Evolutionary conservation across 2,329 filamentous ascomycete species (phyloP).

Genomic region (Cladosporium velox): DNA sequence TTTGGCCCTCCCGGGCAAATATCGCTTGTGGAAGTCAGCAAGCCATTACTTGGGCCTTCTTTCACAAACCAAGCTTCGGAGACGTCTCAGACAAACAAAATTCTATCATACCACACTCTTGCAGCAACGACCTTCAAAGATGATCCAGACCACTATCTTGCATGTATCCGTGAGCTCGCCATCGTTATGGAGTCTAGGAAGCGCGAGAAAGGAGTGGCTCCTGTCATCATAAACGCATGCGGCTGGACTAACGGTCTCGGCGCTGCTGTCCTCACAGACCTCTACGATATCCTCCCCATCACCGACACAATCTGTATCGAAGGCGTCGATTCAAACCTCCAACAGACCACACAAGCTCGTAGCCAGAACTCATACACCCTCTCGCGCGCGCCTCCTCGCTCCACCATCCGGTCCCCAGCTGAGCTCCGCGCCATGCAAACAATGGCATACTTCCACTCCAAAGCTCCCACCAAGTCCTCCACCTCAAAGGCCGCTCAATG

Average conservation of each 20-base stretch:
- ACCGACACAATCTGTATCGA: conserved; percentile 70
- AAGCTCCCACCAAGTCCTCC: conserved; percentile 2
- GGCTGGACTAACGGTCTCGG: conserved; percentile 74
- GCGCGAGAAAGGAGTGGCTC: conserved; percentile 32
- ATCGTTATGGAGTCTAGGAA: conserved; percentile 26
- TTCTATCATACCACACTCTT: conserved; percentile 66
- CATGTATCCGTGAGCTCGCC: conserved; percentile 63
- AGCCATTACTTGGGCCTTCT: conserved; percentile 65
- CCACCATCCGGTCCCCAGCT: conserved; percentile 60
- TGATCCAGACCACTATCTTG: conserved; percentile 66
- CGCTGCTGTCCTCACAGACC: conserved; percentile 61
- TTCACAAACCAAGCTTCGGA: conserved; percentile 61
- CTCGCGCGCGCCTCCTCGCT: conserved; percentile 61
- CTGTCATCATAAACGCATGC: conserved; percentile 72
- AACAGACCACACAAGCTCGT: conserved; percentile 28
- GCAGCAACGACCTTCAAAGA: conserved; percentile 66
- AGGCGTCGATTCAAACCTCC: conserved; percentile 57
- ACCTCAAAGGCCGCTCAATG: conserved; percentile 41
- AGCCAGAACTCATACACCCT: conserved; percentile 45
- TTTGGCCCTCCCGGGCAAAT: conserved; percentile 70
- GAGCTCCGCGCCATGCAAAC: conserved; percentile 73
- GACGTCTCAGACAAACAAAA: conserved; percentile 32
- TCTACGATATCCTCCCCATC: conserved; percentile 58
- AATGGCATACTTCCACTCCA: conserved; percentile 74
- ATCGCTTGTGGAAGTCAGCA: conserved; percentile 63